Conservation (phyloP, 1,139 yeast genomes). For the Kodamaea sp. region DNA sequence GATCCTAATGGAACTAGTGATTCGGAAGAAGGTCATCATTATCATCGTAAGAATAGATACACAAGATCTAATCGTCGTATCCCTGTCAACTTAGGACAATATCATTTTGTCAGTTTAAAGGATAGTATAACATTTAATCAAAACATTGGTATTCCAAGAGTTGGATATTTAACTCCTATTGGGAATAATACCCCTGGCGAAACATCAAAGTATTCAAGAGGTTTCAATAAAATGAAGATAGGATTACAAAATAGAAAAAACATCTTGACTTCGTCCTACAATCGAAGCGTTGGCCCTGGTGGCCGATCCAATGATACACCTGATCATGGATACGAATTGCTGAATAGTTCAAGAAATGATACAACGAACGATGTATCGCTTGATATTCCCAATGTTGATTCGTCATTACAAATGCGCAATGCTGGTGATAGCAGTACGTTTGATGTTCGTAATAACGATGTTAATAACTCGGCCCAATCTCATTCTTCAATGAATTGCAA, state of each 20-base stretch:
- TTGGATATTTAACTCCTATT: neutral
- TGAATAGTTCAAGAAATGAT: too few species aligned
- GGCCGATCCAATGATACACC: too few species aligned
- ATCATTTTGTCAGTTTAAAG: conserved; percentile 34
- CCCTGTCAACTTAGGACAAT: conserved; percentile 13
- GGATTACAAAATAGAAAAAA: conserved; percentile 30
- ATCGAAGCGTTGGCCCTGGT: neutral
- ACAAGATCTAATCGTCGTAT: conserved; percentile 1
- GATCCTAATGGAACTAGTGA: conserved; percentile 3
- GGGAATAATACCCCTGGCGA: conserved; percentile 15
- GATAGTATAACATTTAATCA: conserved; percentile 33
- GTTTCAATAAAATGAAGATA: conserved; percentile 35
- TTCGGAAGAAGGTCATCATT: conserved; percentile 11
- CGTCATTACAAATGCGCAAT: too few species aligned
- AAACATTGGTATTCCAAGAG: conserved; percentile 8
- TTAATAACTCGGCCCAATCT: conserved; percentile 1
- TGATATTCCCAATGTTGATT: too few species aligned
- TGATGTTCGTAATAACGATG: too few species aligned
- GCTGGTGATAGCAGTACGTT: too few species aligned
- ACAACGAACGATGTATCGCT: too few species aligned
- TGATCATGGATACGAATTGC: too few species aligned
- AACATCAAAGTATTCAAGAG: conserved; percentile 30
- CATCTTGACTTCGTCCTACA: conserved; percentile 9
- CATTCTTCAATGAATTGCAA: conserved; percentile 7
- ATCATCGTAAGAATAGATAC: conserved; percentile 11